These are phyloP conservation scores for Elongisporangium undulatum DNA, from an alignment of 352 stramenopile genomes.

Conservation along the genomic window DNA sequence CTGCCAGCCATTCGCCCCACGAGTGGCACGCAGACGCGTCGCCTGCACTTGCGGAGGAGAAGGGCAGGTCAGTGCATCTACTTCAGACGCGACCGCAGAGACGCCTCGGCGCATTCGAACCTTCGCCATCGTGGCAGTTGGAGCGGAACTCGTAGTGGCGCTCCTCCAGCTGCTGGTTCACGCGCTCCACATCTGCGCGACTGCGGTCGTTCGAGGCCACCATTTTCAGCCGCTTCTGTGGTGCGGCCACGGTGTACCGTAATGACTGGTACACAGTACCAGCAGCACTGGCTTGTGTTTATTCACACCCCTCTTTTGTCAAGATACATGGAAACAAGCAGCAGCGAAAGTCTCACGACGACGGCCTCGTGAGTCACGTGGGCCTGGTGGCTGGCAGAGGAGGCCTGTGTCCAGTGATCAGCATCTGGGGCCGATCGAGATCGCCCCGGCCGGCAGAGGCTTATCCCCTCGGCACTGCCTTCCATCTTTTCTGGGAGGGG, in stretches of 20 bases:
- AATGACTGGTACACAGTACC: neutral
- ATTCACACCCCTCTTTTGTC: neutral
- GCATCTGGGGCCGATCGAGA: no score
- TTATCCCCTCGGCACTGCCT: neutral
- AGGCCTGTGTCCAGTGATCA: no score
- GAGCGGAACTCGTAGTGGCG: conserved; percentile 86
- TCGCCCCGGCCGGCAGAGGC: no score
- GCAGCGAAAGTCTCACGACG: neutral
- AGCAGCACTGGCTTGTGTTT: neutral
- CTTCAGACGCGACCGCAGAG: neutral
- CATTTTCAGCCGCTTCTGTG: conserved; percentile 15
- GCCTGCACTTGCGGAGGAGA: conserved; percentile 17
- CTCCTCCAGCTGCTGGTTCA: conserved; percentile 84
- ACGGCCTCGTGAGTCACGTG: neutral
- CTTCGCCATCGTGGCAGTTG: conserved; percentile 81
- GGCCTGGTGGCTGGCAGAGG: no score
- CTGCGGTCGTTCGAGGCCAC: conserved; percentile 35
- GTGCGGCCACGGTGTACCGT: neutral
- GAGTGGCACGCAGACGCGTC: conserved; percentile 84
- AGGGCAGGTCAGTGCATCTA: conserved; percentile 1
- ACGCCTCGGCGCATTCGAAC: conserved; percentile 7
- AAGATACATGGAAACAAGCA: neutral
- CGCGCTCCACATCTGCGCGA: conserved; percentile 57
- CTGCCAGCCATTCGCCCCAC: conserved; percentile 82
- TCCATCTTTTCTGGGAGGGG: neutral